These are phyloP conservation scores for Aspergillus vadensis DNA, from an alignment of 2,329 filamentous ascomycete species.

Conservation along the genomic window DNA sequence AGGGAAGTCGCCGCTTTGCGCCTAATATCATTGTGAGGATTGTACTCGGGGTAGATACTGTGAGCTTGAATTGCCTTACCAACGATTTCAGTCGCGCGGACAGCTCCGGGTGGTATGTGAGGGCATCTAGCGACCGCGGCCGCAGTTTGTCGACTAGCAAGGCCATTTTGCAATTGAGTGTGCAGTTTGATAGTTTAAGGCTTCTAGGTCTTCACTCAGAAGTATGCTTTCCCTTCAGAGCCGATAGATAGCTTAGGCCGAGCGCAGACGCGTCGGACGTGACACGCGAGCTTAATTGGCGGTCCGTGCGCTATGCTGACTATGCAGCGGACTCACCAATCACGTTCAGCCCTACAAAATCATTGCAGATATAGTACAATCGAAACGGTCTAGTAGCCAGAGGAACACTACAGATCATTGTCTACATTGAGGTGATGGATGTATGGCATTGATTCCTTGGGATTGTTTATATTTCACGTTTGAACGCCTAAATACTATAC, in stretches of 20 bases:
- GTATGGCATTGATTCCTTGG: no score
- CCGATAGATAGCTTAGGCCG: conserved; percentile 13
- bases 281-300: conserved; percentile 43
- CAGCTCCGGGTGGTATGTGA: conserved; percentile 87
- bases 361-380: neutral
- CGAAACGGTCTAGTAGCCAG: neutral
- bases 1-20: conserved; percentile 95
- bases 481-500: neutral
- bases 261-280: conserved; percentile 36
- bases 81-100: conserved; percentile 84
- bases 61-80: conserved; percentile 51
- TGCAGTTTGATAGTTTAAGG: neutral
- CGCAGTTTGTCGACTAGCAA: conserved; percentile 67
- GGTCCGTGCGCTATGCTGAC: conserved; percentile 34
- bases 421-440: neutral
- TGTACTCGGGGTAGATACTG: neutral
- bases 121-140: conserved; percentile 52
- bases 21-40: conserved; percentile 55
- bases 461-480: no score
- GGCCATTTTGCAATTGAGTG: conserved; percentile 53
- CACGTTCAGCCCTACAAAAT: neutral
- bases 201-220: neutral
- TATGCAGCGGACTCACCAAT: neutral
- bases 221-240: neutral
- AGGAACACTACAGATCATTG: no score